Base-by-base conservation (phyloP, 2,329 filamentous ascomycete genomes). In the Fusarium falciforme region DNA sequence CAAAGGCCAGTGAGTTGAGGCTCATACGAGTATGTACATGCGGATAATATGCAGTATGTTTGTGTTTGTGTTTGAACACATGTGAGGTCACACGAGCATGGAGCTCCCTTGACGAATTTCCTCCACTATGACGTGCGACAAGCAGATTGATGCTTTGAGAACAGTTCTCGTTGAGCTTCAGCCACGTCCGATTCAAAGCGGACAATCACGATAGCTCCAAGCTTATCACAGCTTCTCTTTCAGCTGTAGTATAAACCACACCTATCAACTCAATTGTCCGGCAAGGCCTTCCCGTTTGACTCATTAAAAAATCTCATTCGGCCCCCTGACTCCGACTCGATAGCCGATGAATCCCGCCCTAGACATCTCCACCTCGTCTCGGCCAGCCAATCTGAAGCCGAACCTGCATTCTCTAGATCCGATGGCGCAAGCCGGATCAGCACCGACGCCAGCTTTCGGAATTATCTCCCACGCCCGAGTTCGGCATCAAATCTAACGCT, bases 381-480 rank as follows among this genome's bases (percentile, higher is more conserved):
- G 1, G 4, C 22, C 29, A 36, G 20, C 67, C 70, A 71, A 73
- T 73, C 63, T 64, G 38, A 71, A 36, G 27, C 36, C 52, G 52
- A 35, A 42, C 49, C 17, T 5, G 14, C n/a, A 25, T 47, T n/a
- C 20, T 35, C n/a, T 52, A 52, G 35, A 25, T 35, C 58, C 36
- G 58, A 49, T 66, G 42, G 58, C 62, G 49, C 33, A 44, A 47
- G 55, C 29, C 25, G 25, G 33, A 31, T 29, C 47, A 36, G 31
- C 17, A 31, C 47, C 47, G 47, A 29, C 47, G 17, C 27, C 25
- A 52, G 10, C 47, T 29, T 42, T 73, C 68, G 72, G 72, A 61
- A 59, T 68, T 58, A 47, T 70, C 69, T 72, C 29, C 47, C 64
- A 57, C 58, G 42, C 61, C 72, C 72, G 72, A 75, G 64, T 65